These are phyloP conservation scores for Triangularia setosa DNA, from an alignment of 2,329 filamentous ascomycete genomes.

Conservation along the genomic window DNA sequence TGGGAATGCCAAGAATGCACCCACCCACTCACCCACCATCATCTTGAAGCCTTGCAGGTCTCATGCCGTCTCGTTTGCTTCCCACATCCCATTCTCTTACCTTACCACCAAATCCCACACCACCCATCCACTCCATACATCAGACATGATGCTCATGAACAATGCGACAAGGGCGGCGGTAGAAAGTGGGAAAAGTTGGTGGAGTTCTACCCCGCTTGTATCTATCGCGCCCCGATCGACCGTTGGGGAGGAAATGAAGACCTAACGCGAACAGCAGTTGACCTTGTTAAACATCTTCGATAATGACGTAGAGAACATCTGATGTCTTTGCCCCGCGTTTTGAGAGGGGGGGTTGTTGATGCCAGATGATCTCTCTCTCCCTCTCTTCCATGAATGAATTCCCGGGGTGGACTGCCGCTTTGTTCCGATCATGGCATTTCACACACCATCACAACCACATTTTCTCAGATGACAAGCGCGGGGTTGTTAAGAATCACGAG, in stretches of 20 bases:
- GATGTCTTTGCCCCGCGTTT: not conserved
- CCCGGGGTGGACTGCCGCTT: not conserved
- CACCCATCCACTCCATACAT: not conserved
- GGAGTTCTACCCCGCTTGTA: not conserved
- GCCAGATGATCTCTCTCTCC: not conserved
- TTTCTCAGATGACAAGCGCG: not conserved
- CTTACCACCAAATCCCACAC: not conserved
- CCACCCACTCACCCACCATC: no score
- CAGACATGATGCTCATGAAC: not conserved
- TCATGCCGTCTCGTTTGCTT: not conserved
- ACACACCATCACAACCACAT: not conserved
- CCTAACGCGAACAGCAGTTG: not conserved
- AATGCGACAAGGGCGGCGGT: not conserved
- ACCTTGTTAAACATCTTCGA: not conserved
- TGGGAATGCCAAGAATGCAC: not conserved
- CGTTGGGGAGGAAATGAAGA: not conserved
- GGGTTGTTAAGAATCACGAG: not conserved
- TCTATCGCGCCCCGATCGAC: not conserved
- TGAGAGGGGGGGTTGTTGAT: no score
- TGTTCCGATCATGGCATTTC: not conserved
- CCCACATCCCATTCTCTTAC: not conserved
- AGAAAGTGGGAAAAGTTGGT: not conserved
- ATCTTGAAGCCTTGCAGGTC: not conserved
- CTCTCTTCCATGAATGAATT: no score
- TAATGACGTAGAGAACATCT: conserved; percentile 6